Conservation (phyloP, 2,329 filamentous ascomycete genomes). For the Fusarium heterosporum region DNA sequence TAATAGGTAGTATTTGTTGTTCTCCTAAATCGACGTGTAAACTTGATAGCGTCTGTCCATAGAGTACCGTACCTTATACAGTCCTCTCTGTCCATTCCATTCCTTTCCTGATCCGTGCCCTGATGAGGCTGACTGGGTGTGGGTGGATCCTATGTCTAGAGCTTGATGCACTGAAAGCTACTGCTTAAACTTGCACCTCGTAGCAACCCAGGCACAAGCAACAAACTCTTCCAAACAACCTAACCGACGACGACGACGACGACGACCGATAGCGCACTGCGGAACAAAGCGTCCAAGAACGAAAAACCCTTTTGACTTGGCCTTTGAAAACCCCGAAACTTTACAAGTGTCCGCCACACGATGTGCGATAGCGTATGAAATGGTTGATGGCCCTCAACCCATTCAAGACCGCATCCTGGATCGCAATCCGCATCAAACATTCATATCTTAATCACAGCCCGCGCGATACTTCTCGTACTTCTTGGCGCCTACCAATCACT, state of each 20-base stretch:
- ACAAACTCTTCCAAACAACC: not conserved
- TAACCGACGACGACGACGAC: not conserved
- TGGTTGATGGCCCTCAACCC: slow-evolving; percentile 32
- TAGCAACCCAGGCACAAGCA: not conserved
- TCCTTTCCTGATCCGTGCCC: not conserved
- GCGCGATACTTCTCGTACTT: not conserved
- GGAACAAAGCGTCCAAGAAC: not conserved
- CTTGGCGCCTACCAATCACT: not conserved
- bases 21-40: no score
- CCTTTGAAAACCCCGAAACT: not conserved
- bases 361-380: slow-evolving; percentile 33
- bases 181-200: slow-evolving; percentile 2
- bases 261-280: not conserved
- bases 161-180: not conserved
- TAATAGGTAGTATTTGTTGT: no score
- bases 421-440: not conserved
- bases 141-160: not conserved
- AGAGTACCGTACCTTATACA: no score
- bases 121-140: not conserved
- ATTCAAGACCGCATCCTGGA: slow-evolving; percentile 23
- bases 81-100: not conserved
- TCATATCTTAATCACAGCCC: not conserved
- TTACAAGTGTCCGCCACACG: slow-evolving; percentile 2
- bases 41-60: no score
- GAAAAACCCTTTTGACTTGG: not conserved